These are phyloP conservation scores for Wickerhamiella hasegawae DNA, from an alignment of 805 yeast genomes.

Conservation along the genomic window DNA sequence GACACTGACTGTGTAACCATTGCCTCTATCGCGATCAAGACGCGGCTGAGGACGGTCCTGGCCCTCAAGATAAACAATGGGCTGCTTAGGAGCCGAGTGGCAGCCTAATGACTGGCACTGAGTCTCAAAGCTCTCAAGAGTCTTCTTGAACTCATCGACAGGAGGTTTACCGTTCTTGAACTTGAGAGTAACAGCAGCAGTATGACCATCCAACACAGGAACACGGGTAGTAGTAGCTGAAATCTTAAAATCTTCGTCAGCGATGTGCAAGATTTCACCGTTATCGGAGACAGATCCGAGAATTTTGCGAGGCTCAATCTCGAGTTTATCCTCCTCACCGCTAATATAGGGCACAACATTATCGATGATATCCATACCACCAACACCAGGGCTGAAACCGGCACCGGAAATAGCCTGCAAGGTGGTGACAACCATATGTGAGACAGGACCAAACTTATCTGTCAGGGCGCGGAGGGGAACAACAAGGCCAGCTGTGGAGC, in stretches of 20 bases:
- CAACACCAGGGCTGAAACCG: constrained; percentile 94
- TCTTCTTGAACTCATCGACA: constrained; percentile 58
- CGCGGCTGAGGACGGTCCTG: constrained; percentile 95
- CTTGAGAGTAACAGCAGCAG: constrained; percentile 79
- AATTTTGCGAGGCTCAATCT: constrained; percentile 95
- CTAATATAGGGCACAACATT: constrained; percentile 87
- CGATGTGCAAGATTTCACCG: constrained; percentile 26
- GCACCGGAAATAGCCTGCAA: constrained; percentile 97
- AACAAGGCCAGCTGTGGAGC: constrained; percentile 95
- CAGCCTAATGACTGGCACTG: constrained; percentile 72
- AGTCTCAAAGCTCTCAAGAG: constrained; percentile 57
- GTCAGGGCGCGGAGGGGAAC: constrained; percentile 93
- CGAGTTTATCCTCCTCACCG: constrained; percentile 97
- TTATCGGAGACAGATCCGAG: constrained; percentile 39
- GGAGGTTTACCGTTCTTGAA: constrained; percentile 79
- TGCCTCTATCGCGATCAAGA: constrained; percentile 89
- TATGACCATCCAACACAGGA: constrained; percentile 95
- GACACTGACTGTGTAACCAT: constrained; percentile 86
- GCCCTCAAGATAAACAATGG: constrained; percentile 85
- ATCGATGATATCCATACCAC: constrained; percentile 88
- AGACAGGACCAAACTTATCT: constrained; percentile 81
- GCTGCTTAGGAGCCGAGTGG: constrained; percentile 81
- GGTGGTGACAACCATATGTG: constrained; percentile 74
- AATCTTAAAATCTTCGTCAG: constrained; percentile 50
- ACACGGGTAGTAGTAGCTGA: constrained; percentile 96